Evolutionary conservation across 495 filamentous ascomycete genomes (phyloP).

Genomic region (Neurospora sp.): DNA sequence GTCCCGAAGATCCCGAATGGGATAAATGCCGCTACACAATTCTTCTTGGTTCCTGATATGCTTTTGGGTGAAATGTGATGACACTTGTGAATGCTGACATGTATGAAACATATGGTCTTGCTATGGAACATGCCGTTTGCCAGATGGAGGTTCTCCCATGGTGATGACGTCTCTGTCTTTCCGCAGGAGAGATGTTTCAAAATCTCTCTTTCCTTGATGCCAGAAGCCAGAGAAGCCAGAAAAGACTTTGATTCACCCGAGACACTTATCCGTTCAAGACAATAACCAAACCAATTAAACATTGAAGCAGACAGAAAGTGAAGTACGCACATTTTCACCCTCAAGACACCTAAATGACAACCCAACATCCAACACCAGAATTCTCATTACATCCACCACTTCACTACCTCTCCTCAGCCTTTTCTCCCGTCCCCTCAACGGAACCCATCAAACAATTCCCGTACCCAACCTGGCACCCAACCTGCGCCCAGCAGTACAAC

Average conservation of each 20-base stretch:
- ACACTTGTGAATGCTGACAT: neutral
- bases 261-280: neutral
- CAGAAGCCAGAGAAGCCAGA: too few relatives aligned
- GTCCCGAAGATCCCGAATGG: neutral
- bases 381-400: neutral
- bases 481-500: constrained; percentile 13
- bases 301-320: neutral
- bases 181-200: neutral
- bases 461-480: constrained; percentile 21
- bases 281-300: too few relatives aligned
- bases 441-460: constrained; percentile 12
- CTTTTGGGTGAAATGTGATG: neutral
- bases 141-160: neutral
- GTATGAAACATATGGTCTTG: neutral
- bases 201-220: too few relatives aligned
- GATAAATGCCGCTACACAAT: neutral
- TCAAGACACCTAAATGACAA: neutral
- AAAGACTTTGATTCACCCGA: neutral
- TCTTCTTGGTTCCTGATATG: neutral
- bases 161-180: neutral
- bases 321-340: neutral
- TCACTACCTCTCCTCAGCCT: neutral
- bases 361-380: neutral
- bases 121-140: neutral
- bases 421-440: neutral